Evolutionary conservation across 2,329 filamentous ascomycete species (phyloP), one percentile per base, ranked within the genome.

Genomic region (Stagonosporopsis cucurbitacearum): DNA sequence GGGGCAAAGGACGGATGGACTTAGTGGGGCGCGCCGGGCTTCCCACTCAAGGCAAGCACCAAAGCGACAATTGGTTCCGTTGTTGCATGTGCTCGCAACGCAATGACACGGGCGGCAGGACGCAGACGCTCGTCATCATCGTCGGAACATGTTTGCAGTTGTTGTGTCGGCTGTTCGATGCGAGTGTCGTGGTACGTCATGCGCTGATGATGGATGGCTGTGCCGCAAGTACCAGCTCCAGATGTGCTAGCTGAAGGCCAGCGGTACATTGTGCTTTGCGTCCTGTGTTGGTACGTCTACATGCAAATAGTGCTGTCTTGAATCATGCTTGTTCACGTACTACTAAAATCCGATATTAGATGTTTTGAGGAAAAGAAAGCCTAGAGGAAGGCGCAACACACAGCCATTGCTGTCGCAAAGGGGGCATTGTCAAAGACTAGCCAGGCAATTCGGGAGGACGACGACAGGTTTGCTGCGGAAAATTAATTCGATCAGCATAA

Each of bases 71-170:
- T 54, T 49, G 50, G 52, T 41, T 44, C 40, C 52, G 20, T 19
- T 43, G 43, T 48, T 50, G 51, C 50, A 54, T 44, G 56, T 54
- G 32, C 32, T 49, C 53, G 32, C 54, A 17, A 20, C 32, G 41
- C 41, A 5, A 43, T 32, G 41, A 50, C 39, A 44, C 43, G 40
- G 39, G 58, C 58, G 62, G 58, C 55, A 62, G 54, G 51, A 48
- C 50, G 52, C 60, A 63, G 57, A 60, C 51, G 65, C 58, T 67
- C 58, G 62, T 65, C 62, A 66, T 67, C 53, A 54, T 52, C 52
- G 50, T 55, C 48, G 57, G 54, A 56, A 39, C 42, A 51, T 48
- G 47, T 48, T 51, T 58, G 57, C 55, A 37, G 25, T 52, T 50
- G 51, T 47, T 46, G 57, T 20, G 17, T 36, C 23, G 35, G 52